A percentile compares a stretch with the other conserved stretches of the same genome.
Conservation (phyloP, 202 grass and related monocot genomes). For the Elaeis oleifera region DNA sequence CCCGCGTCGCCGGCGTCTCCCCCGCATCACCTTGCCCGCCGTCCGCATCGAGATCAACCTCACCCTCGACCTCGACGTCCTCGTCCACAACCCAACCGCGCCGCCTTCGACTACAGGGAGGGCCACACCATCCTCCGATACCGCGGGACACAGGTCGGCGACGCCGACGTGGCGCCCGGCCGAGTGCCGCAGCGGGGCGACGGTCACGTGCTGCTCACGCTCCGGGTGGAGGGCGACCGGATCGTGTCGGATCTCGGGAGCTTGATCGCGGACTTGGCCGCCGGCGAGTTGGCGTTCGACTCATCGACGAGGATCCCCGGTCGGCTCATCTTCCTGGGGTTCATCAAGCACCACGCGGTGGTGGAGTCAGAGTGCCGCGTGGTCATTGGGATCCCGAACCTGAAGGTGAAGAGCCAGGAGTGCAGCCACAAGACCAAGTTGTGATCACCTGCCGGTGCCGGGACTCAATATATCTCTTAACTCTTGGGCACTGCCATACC, state of each 20-base stretch:
- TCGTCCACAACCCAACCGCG: slow-evolving; percentile 66
- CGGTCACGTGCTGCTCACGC: neutral
- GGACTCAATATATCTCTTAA: neutral
- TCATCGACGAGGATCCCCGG: slow-evolving; percentile 41
- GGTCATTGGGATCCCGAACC: slow-evolving; percentile 40
- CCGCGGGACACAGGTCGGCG: neutral
- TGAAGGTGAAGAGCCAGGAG: slow-evolving; percentile 44
- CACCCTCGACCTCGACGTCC: slow-evolving; percentile 41
- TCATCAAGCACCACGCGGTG: slow-evolving; percentile 43
- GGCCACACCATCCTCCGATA: slow-evolving; percentile 15
- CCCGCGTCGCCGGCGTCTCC: slow-evolving; percentile 27
- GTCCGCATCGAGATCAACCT: slow-evolving; percentile 43
- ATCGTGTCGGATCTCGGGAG: slow-evolving; percentile 23
- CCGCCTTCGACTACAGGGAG: slow-evolving; percentile 34
- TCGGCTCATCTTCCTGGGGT: slow-evolving; percentile 38
- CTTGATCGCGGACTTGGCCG: slow-evolving; percentile 33
- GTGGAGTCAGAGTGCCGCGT: slow-evolving; percentile 43
- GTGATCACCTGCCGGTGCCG: slow-evolving; percentile 27
- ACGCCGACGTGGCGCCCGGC: no score
- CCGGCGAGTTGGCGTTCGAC: slow-evolving; percentile 53
- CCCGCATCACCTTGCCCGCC: slow-evolving; percentile 32
- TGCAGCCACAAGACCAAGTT: slow-evolving; percentile 40
- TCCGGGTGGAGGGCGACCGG: slow-evolving; percentile 42
- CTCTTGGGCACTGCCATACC: no score
- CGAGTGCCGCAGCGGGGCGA: no score